Conservation (phyloP, 2,329 filamentous ascomycete species). For the Pestalotiopsis sp. region DNA sequence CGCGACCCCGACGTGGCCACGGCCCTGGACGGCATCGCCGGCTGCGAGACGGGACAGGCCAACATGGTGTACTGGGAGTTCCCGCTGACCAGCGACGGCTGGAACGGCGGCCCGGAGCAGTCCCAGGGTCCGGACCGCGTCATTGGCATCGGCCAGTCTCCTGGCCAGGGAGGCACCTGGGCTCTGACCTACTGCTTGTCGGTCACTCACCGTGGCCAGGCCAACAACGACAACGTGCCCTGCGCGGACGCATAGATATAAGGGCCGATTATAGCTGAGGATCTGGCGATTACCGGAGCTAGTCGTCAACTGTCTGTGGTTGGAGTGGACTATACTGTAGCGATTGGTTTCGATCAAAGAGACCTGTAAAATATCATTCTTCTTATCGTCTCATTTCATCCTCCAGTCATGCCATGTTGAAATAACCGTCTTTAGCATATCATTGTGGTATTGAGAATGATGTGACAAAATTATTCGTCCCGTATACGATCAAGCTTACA, state of each 20-base stretch:
- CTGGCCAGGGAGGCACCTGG: not conserved
- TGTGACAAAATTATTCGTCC: too few relatives aligned
- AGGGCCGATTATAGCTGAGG: too few relatives aligned
- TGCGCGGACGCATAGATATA: not conserved
- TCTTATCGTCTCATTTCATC: too few relatives aligned
- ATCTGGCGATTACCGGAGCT: too few relatives aligned
- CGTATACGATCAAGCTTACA: too few relatives aligned
- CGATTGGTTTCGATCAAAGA: too few relatives aligned
- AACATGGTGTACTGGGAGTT: not conserved
- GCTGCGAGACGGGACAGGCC: not conserved
- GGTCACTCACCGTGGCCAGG: not conserved
- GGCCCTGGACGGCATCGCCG: not conserved
- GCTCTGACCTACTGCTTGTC: not conserved
- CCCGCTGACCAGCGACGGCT: not conserved
- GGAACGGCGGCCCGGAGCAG: not conserved
- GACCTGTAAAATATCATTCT: too few relatives aligned
- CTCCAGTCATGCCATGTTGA: too few relatives aligned
- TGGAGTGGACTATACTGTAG: too few relatives aligned
- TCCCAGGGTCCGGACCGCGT: not conserved
- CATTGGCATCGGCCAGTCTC: not conserved
- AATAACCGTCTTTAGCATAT: too few relatives aligned
- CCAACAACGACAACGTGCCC: not conserved
- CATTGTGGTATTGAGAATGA: too few relatives aligned
- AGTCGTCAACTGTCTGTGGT: too few relatives aligned
- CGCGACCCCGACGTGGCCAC: not conserved